phyloP scores from a whole-genome alignment of 1,139 yeast genomes.

The Suhomyces bribrorum region DNA sequence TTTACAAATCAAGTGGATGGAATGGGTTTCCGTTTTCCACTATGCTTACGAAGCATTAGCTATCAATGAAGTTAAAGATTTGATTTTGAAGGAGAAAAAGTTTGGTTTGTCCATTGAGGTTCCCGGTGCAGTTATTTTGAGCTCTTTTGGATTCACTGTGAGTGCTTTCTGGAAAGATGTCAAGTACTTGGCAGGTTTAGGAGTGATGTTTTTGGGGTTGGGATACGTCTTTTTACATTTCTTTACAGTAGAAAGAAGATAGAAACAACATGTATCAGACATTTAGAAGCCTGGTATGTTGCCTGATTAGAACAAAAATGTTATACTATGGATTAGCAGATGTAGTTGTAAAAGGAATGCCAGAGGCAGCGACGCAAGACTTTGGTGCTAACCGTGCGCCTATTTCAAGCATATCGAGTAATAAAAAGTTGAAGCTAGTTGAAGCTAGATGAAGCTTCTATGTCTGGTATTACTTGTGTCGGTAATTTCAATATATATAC shows the following conservation, averaged over 20 bases:
- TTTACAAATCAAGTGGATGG: constrained; percentile 71
- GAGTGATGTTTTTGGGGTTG: constrained; percentile 52
- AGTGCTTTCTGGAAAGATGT: constrained; percentile 73
- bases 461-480: too few relatives aligned
- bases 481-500: too few relatives aligned
- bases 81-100: constrained; percentile 82
- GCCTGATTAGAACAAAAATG: too few relatives aligned
- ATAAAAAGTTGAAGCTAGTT: background rate
- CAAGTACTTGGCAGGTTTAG: constrained; percentile 50
- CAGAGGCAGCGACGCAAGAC: too few relatives aligned
- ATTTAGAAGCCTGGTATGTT: too few relatives aligned
- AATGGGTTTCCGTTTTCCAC: constrained; percentile 87
- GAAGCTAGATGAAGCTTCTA: too few relatives aligned
- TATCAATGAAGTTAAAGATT: constrained; percentile 89
- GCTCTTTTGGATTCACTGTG: constrained; percentile 91
- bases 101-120: constrained; percentile 93
- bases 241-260: constrained; percentile 76
- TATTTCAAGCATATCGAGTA: too few relatives aligned
- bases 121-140: constrained; percentile 96
- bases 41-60: constrained; percentile 92
- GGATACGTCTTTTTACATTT: constrained; percentile 78
- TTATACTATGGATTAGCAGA: too few relatives aligned
- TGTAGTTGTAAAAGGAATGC: too few relatives aligned
- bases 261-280: too few relatives aligned
- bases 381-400: too few relatives aligned